Evolutionary conservation across 176 grass and related monocot species (phyloP).

Genomic region (Aechmea fasciata): DNA sequence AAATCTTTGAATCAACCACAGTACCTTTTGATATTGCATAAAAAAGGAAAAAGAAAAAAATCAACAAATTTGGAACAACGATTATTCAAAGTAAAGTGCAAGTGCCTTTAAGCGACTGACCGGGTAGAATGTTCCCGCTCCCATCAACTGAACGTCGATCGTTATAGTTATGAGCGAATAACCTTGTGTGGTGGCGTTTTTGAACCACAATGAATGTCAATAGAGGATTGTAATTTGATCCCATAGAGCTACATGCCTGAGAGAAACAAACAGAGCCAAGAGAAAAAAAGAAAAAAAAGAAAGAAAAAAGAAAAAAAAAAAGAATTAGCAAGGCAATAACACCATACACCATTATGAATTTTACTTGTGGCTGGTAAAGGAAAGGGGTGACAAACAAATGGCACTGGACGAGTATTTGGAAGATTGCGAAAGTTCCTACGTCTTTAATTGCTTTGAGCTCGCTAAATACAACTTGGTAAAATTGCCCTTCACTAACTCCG

Average conservation of each 20-base stretch:
- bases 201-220: conserved; percentile 87
- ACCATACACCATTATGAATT: background rate
- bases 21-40: conserved; percentile 41
- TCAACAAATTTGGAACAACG: background rate
- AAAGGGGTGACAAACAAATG: background rate
- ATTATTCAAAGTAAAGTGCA: background rate
- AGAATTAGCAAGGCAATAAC: background rate
- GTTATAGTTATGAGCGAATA: conserved; percentile 77
- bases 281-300: conserved; percentile 2
- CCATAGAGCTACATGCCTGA: conserved; percentile 78
- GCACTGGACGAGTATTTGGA: background rate
- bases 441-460: conserved; percentile 84
- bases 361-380: background rate
- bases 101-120: conserved; percentile 22
- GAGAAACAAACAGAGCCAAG: background rate
- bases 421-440: conserved; percentile 19
- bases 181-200: conserved; percentile 85
- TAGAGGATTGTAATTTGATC: conserved; percentile 67
- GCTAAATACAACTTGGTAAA: conserved; percentile 76
- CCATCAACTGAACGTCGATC: conserved; percentile 41
- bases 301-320: conserved; percentile 3
- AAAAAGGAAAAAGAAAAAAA: conserved; percentile 10
- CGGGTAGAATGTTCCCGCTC: conserved; percentile 89
- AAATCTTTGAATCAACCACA: conserved; percentile 82
- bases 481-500: conserved; percentile 89